Base-by-base conservation (phyloP, 495 filamentous ascomycete genomes). In the Lophiostoma macrostomum region DNA sequence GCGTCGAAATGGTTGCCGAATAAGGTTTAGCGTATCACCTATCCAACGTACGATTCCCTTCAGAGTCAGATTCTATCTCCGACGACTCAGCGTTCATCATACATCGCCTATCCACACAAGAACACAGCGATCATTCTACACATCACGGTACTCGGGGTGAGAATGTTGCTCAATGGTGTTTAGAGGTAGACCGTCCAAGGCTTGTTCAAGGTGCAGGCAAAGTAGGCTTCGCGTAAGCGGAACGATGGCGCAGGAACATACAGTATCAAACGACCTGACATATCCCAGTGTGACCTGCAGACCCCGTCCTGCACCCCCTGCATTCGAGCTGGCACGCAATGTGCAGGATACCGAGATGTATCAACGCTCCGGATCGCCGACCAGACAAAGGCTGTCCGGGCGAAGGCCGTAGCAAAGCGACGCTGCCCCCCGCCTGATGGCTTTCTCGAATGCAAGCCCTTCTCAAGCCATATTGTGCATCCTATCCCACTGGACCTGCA, bases 181-280 rank as follows among this genome's bases (percentile, higher is more conserved):
- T 20, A 48, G 59, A 19, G 59, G 59, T 7, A 62, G 47, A 48
- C 59, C 59, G 5, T 63, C 59, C 10, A 63, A 53, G 36, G 53
- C 54, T 28, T 63, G 59, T 27, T 18, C 43, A 18, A 27, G 59
- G 22, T 63, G 59, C 29, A 41, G 59, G 23, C 30, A 36, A 11
- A 30, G 59, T 30, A 53, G 38, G 30, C 44, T 58, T 7, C 41
- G 42, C 8, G 37, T 59, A 50, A 20, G 56, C 35, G 14, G 32
- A n/a, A n/a, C 28, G 13, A 32, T 13, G 42, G 5, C 20, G 5
- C 4, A 16, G 24, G 7, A 38, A 12, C 29, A 5, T 29, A 24
- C n/a, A n/a, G 18, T 18, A 24, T 7, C 10, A 19, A 30, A 20
- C 1, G 24, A 2, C 53, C 32, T 49, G 19, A 32, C 18, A 4